These are phyloP conservation scores for Aspergillus sp. DNA, from an alignment of 2,329 filamentous ascomycete genomes.

Conservation along the genomic window DNA sequence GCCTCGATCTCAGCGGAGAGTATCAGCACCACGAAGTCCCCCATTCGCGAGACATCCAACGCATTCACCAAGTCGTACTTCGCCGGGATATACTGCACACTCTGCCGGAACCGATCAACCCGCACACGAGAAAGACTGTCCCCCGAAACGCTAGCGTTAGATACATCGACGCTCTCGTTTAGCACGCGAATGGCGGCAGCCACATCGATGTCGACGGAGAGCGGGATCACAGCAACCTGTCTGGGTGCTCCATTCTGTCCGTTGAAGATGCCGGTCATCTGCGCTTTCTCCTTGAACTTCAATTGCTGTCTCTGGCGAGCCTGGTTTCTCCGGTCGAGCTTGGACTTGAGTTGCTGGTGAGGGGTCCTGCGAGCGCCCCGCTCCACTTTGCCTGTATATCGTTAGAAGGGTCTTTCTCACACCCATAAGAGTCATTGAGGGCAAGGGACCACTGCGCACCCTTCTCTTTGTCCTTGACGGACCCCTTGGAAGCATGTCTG, in stretches of 20 bases:
- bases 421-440: not conserved
- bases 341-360: slow-evolving; percentile 95
- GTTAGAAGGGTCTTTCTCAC: not conserved
- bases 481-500: slow-evolving; percentile 78
- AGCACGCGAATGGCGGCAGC: slow-evolving; percentile 59
- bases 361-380: slow-evolving; percentile 72
- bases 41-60: slow-evolving; percentile 75
- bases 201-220: slow-evolving; percentile 65
- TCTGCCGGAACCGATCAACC: slow-evolving; percentile 91
- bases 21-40: slow-evolving; percentile 84
- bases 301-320: slow-evolving; percentile 78
- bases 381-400: slow-evolving; percentile 64
- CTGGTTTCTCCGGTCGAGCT: slow-evolving; percentile 90
- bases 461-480: slow-evolving; percentile 76
- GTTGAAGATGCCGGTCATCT: slow-evolving; percentile 71
- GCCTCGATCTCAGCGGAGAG: slow-evolving; percentile 69
- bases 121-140: slow-evolving; percentile 55
- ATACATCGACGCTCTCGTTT: slow-evolving; percentile 72
- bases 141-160: slow-evolving; percentile 50
- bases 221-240: slow-evolving; percentile 77
- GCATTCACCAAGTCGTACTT: slow-evolving; percentile 66
- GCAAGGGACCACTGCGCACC: slow-evolving; percentile 42
- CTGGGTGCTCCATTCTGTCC: slow-evolving; percentile 80
- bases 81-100: slow-evolving; percentile 72
- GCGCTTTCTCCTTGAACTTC: slow-evolving; percentile 75